These are phyloP conservation scores for Geotrichum klebahnii DNA, from an alignment of 1,139 yeast genomes.

Conservation along the genomic window DNA sequence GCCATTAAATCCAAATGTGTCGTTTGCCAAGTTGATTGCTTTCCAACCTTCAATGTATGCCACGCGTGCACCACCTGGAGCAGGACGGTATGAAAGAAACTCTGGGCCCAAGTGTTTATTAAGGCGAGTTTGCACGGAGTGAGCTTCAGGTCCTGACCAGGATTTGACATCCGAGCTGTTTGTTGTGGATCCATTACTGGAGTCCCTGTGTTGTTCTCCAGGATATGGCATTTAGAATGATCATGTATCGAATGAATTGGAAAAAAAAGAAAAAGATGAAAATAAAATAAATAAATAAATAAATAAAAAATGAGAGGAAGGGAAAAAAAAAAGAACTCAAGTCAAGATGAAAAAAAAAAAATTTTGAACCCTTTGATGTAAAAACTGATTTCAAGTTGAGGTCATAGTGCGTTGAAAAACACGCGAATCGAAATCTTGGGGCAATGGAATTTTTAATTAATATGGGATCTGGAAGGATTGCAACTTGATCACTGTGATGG, in stretches of 20 bases:
- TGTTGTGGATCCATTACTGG: not conserved
- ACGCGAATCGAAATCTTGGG: too few relatives aligned
- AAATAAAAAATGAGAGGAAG: too few relatives aligned
- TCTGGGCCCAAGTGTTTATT: slow-evolving; percentile 69
- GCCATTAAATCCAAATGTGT: slow-evolving; percentile 60
- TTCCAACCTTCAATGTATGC: slow-evolving; percentile 45
- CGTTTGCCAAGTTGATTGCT: slow-evolving; percentile 55
- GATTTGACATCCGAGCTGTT: not conserved
- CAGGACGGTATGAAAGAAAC: slow-evolving; percentile 75
- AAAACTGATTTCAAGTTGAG: too few relatives aligned
- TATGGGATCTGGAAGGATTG: too few relatives aligned
- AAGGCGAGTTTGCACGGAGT: slow-evolving; percentile 29
- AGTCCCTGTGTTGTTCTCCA: slow-evolving; percentile 5
- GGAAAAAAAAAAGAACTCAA: not conserved
- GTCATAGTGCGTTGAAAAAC: too few relatives aligned
- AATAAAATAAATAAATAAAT: not conserved
- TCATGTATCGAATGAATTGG: not conserved
- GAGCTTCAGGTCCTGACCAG: slow-evolving; percentile 14
- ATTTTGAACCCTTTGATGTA: too few relatives aligned
- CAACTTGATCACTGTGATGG: too few relatives aligned
- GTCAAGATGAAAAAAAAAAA: too few relatives aligned
- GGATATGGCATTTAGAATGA: slow-evolving; percentile 6
- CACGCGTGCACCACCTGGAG: slow-evolving; percentile 44
- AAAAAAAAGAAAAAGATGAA: not conserved
- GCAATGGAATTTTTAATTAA: too few relatives aligned